These are phyloP conservation scores for Anthoceros angustus DNA, from an alignment of 225 moss, liverwort and hornwort species.

Conservation along the genomic window DNA sequence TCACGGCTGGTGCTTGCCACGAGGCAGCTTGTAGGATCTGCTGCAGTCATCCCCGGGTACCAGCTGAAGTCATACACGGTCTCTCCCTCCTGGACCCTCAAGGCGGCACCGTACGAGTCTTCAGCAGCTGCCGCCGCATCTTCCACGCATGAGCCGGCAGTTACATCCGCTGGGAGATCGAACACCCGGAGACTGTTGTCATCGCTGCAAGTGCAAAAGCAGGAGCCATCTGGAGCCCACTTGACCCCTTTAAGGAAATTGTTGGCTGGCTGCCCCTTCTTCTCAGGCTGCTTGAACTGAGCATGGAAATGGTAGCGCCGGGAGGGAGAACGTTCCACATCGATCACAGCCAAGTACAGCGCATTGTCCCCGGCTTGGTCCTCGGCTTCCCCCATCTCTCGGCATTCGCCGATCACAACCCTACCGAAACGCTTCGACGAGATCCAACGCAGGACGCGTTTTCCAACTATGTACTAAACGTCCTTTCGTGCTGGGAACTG, in stretches of 20 bases:
- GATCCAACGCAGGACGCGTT: too few species aligned
- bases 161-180: constrained; percentile 41
- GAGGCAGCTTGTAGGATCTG: constrained; percentile 66
- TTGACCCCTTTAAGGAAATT: constrained; percentile 77
- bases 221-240: constrained; percentile 94
- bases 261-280: constrained; percentile 14
- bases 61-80: constrained; percentile 94
- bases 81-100: constrained; percentile 64
- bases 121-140: constrained; percentile 5
- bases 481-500: too few species aligned
- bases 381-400: too few species aligned
- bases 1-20: constrained; percentile 84
- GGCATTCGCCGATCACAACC: too few species aligned
- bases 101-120: constrained; percentile 71
- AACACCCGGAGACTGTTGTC: constrained; percentile 74
- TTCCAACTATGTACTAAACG: too few species aligned
- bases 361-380: background rate
- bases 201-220: constrained; percentile 78
- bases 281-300: constrained; percentile 27
- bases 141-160: background rate
- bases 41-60: constrained; percentile 69
- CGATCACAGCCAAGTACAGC: constrained; percentile 46
- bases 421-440: too few species aligned
- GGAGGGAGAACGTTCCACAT: constrained; percentile 39
- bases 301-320: constrained; percentile 64